A percentile compares a stretch with the other conserved stretches of the same genome.
Evolutionary conservation across 1,284 basidiomycete species (phyloP).

Genomic region (Ganoderma lingzhi): DNA sequence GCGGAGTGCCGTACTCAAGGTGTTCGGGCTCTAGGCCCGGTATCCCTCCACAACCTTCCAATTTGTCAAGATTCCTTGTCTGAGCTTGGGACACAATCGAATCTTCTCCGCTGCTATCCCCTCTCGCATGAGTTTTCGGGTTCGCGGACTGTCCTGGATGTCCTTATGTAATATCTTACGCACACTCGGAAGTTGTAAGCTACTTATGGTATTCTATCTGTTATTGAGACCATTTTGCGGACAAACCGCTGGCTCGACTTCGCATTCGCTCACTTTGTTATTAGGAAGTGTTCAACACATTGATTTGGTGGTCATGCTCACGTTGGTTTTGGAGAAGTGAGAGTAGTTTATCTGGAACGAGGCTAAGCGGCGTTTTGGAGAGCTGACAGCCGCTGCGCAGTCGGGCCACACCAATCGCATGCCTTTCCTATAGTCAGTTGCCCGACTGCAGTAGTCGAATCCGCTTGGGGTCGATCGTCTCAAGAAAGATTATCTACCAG

Average conservation of each 20-base stretch:
- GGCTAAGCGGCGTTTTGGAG: too few relatives aligned
- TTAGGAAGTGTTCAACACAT: background rate
- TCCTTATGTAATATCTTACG: constrained; percentile 16
- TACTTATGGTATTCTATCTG: constrained; percentile 16
- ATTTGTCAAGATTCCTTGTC: background rate
- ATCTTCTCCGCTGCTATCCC: background rate
- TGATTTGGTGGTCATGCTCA: background rate
- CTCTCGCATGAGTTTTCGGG: constrained; percentile 1
- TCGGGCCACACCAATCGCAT: background rate
- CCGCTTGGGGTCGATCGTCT: background rate
- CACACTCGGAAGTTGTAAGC: constrained; percentile 23
- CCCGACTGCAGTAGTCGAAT: background rate
- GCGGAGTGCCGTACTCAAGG: constrained; percentile 71
- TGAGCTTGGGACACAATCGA: background rate
- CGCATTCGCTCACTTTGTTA: background rate
- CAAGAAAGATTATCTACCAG: background rate
- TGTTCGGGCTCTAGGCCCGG: constrained; percentile 57
- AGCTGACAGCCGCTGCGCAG: background rate
- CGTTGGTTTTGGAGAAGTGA: background rate
- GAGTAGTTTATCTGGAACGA: background rate
- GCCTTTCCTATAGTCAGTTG: background rate
- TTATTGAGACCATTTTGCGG: background rate
- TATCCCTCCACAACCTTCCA: background rate
- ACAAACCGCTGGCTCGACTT: background rate
- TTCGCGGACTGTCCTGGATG: constrained; percentile 14